phyloP scores from a whole-genome alignment of 352 stramenopile species.

The Phytophthora melonis region DNA sequence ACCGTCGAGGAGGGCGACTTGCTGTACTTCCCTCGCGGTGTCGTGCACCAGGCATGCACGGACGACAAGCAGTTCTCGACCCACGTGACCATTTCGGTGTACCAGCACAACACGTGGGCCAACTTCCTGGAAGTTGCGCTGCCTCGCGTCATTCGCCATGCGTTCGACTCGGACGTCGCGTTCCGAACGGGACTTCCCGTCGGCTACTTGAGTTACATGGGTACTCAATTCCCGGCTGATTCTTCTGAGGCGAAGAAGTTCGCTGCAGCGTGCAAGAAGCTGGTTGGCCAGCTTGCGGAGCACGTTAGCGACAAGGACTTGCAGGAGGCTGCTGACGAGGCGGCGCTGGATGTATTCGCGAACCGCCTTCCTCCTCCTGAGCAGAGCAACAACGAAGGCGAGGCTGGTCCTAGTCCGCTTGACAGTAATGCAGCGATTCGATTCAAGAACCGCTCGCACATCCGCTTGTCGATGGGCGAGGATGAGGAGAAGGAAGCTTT shows the following conservation, averaged over 20 bases:
- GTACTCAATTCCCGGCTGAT: constrained; percentile 64
- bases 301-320: constrained; percentile 65
- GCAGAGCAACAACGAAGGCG: constrained; percentile 22
- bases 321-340: constrained; percentile 78
- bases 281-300: constrained; percentile 61
- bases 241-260: constrained; percentile 62
- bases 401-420: constrained; percentile 51
- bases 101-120: constrained; percentile 90
- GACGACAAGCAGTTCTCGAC: constrained; percentile 84
- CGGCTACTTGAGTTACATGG: constrained; percentile 80
- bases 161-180: constrained; percentile 78
- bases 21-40: constrained; percentile 86
- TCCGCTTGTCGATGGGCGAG: constrained; percentile 72
- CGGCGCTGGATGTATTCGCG: constrained; percentile 76
- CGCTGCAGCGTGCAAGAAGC: constrained; percentile 47
- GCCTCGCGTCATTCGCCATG: constrained; percentile 76
- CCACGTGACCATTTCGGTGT: constrained; percentile 90
- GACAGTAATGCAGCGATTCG: constrained; percentile 57
- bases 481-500: constrained; percentile 69
- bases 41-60: constrained; percentile 85
- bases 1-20: constrained; percentile 86
- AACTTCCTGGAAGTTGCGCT: constrained; percentile 89
- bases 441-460: constrained; percentile 75
- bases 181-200: constrained; percentile 81
- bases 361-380: constrained; percentile 73